phyloP scores from a whole-genome alignment of 352 stramenopile species.

The Saprolegnia parasitica region DNA sequence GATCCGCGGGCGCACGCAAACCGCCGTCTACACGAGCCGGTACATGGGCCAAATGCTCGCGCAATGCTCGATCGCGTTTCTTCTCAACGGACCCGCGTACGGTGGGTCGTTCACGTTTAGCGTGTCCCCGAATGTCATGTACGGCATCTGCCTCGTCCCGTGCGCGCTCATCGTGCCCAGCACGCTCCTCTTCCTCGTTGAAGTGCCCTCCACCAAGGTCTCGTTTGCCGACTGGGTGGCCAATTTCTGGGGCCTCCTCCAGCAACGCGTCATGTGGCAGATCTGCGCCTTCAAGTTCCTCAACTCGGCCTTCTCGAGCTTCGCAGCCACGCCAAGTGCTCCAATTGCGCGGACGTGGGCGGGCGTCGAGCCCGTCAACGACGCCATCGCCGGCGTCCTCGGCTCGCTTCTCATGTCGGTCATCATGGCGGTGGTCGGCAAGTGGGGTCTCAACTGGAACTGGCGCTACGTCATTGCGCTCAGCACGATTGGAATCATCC shows the following conservation, averaged over 20 bases:
- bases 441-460: slow-evolving; percentile 37
- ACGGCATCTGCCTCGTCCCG: slow-evolving; percentile 13
- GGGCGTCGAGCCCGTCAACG: slow-evolving; percentile 52
- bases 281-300: too few species aligned
- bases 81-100: slow-evolving; percentile 6
- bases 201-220: slow-evolving; percentile 36
- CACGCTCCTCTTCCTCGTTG: slow-evolving; percentile 39
- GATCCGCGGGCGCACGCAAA: slow-evolving; percentile 33
- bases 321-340: too few species aligned
- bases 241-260: slow-evolving; percentile 64
- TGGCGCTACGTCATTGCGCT: slow-evolving; percentile 28
- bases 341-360: slow-evolving; percentile 55
- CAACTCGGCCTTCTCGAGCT: slow-evolving; percentile 54
- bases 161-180: background rate
- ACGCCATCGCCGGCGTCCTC: slow-evolving; percentile 38
- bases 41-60: slow-evolving; percentile 40
- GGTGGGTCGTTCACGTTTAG: slow-evolving; percentile 28
- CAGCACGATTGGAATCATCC: background rate
- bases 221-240: slow-evolving; percentile 35
- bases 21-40: slow-evolving; percentile 38
- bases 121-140: slow-evolving; percentile 1
- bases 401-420: slow-evolving; percentile 29
- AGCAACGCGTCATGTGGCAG: slow-evolving; percentile 67
- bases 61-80: slow-evolving; percentile 13
- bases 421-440: slow-evolving; percentile 50